Percentiles rank a stretch among this genome's conserved stretches.
Conservation (phyloP, 129 eudicot species). For the Deinandra increscens region DNA sequence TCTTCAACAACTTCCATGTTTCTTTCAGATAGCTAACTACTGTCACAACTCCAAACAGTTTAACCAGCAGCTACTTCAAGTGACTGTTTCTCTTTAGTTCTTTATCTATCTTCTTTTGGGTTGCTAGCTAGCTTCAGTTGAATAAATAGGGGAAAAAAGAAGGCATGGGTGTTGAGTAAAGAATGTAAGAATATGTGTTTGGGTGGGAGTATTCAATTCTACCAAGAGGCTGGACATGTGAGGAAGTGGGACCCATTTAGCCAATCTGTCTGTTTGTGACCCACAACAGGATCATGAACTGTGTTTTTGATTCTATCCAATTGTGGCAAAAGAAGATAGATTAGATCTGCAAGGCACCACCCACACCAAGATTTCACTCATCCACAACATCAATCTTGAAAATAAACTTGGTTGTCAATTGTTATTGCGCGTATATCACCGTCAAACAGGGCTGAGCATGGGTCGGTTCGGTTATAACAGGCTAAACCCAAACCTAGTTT, state of each 20-base stretch:
- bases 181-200: constrained; percentile 33
- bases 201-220: constrained; percentile 27
- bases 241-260: constrained; percentile 61
- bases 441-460: constrained; percentile 12
- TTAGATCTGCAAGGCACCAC: constrained; percentile 41
- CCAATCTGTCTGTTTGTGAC: constrained; percentile 54
- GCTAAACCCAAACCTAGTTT: too few species aligned
- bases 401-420: constrained; percentile 62
- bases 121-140: not conserved
- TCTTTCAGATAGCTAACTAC: not conserved
- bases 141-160: constrained; percentile 34
- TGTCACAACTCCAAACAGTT: constrained; percentile 15
- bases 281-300: constrained; percentile 47
- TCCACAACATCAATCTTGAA: constrained; percentile 53
- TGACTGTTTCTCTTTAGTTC: not conserved
- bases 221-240: constrained; percentile 48
- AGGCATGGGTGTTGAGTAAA: constrained; percentile 35
- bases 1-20: constrained; percentile 75
- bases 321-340: constrained; percentile 45
- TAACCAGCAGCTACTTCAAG: constrained; percentile 11
- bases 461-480: too few species aligned
- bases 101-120: constrained; percentile 12
- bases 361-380: constrained; percentile 49
- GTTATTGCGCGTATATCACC: constrained; percentile 35
- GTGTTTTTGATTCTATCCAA: constrained; percentile 57